Conservation (phyloP, 495 filamentous ascomycete genomes). For the Aspergillus cristatus region DNA sequence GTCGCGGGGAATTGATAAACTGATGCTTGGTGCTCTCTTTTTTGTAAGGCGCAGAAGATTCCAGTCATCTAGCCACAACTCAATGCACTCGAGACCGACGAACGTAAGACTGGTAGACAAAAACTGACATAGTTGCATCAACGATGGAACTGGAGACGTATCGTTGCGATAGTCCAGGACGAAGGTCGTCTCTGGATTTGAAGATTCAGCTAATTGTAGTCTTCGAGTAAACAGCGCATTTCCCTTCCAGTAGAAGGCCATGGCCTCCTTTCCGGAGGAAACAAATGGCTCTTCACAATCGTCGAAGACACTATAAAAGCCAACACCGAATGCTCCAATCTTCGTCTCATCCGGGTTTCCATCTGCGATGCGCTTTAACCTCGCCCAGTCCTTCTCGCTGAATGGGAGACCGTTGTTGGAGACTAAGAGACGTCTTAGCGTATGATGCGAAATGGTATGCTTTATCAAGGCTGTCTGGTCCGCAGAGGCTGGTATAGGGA, state of each 20-base stretch:
- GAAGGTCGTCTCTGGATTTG: slow-evolving; percentile 72
- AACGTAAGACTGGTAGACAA: slow-evolving; percentile 93
- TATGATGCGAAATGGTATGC: slow-evolving; percentile 75
- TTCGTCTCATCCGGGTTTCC: slow-evolving; percentile 98
- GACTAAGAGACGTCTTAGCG: slow-evolving; percentile 70
- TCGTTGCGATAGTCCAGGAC: slow-evolving; percentile 85
- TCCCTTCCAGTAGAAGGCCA: slow-evolving; percentile 99
- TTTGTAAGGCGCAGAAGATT: slow-evolving; percentile 69
- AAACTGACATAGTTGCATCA: slow-evolving; percentile 83
- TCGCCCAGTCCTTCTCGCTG: slow-evolving; percentile 77
- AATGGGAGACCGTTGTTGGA: slow-evolving; percentile 87
- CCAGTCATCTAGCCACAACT: slow-evolving; percentile 84
- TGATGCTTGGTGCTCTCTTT: slow-evolving; percentile 66
- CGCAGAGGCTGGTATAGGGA: slow-evolving; percentile 60
- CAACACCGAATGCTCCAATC: slow-evolving; percentile 97
- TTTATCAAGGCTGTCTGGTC: slow-evolving; percentile 64
- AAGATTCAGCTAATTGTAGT: slow-evolving; percentile 54
- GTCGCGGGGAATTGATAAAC: slow-evolving; percentile 66
- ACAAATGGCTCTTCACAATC: slow-evolving; percentile 97
- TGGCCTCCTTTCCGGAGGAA: slow-evolving; percentile 78
- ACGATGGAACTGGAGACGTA: slow-evolving; percentile 71
- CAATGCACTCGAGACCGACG: slow-evolving; percentile 76
- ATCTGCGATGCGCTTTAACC: slow-evolving; percentile 93
- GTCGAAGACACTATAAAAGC: slow-evolving; percentile 97
- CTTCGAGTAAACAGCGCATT: slow-evolving; percentile 87